Evolutionary conservation across 2,329 filamentous ascomycete species (phyloP), one percentile per base, ranked within the genome.

Genomic region (Teratosphaeria viscida): DNA sequence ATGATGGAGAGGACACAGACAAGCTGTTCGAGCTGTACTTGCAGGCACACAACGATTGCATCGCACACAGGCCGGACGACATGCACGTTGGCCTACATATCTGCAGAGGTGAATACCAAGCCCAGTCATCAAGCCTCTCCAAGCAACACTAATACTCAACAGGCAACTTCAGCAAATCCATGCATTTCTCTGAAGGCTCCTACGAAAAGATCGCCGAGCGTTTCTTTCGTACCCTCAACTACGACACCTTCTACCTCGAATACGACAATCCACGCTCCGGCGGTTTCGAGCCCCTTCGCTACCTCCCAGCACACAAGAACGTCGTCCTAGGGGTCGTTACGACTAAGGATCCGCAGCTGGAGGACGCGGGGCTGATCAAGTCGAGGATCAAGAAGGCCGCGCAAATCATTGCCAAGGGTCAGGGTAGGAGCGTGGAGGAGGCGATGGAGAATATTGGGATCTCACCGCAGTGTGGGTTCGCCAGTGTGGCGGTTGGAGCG

Each of bases 231-330:
- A 67, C 69, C 1, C 68, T 74, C 59, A 71, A 73, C 63, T 74
- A 72, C 60, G 71, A 74, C 62, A 74, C 72, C 34, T 73, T 73
- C 65, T 74, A 74, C 65, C 68, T 74, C 53, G 72, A 74, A 62
- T 74, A 73, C 64, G 72, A 74, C 64, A 73, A 73, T 60, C 67
- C 68, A 23, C 69, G 72, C 26, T 71, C 69, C 34, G 72, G 72
- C 57, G 72, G 72, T 27, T 74, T 74, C 62, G 72, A 74, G 64
- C 72, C 72, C 6, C 66, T 74, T 34, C 69, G 71, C 26, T 73
- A 70, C 67, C 62, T 74, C 57, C 72, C 71, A n/a, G 62, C 64
- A 62, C 67, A 72, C 61, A 74, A 74, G 68, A 74, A 73, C 60
- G 72, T 74, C 47, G 72, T 74, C 35, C 69, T 74, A 19, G 72